Evolutionary conservation across 176 grass and related monocot species (phyloP).

Genomic region (Avena insularis): DNA sequence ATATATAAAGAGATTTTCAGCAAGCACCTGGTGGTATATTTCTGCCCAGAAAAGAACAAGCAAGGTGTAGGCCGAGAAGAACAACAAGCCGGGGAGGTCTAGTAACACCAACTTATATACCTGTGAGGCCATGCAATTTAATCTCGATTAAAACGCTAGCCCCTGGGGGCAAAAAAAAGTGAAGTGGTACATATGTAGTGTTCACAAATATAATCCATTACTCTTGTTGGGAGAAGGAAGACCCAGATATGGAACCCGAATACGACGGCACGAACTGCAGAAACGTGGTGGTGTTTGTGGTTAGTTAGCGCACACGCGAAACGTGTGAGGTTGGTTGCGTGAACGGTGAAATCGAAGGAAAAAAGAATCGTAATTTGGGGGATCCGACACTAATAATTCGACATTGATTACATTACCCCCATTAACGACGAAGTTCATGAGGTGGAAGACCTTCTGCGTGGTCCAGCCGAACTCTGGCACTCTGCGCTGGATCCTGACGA

Average conservation of each 20-base stretch:
- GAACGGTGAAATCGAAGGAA: neutral
- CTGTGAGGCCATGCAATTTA: slow-evolving; percentile 40
- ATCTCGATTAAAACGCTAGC: neutral
- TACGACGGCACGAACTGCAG: slow-evolving; percentile 74
- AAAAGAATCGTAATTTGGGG: neutral
- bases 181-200: neutral
- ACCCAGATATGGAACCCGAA: slow-evolving; percentile 80
- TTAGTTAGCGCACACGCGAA: neutral
- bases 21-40: slow-evolving; percentile 92
- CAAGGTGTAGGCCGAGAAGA: slow-evolving; percentile 96
- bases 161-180: neutral
- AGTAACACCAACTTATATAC: slow-evolving; percentile 74
- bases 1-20: neutral
- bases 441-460: slow-evolving; percentile 98
- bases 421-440: slow-evolving; percentile 99
- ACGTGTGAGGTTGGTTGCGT: neutral
- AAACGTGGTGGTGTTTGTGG: neutral
- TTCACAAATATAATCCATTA: slow-evolving; percentile 35
- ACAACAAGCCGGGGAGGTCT: slow-evolving; percentile 82
- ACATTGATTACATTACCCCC: slow-evolving; percentile 64
- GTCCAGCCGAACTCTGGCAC: slow-evolving; percentile 99
- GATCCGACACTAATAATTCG: neutral
- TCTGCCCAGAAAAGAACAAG: slow-evolving; percentile 99
- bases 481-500: slow-evolving; percentile 79
- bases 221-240: slow-evolving; percentile 71